Evolutionary conservation across 805 yeast species (phyloP).

Genomic region (Saccharomycopsis capsularis): DNA sequence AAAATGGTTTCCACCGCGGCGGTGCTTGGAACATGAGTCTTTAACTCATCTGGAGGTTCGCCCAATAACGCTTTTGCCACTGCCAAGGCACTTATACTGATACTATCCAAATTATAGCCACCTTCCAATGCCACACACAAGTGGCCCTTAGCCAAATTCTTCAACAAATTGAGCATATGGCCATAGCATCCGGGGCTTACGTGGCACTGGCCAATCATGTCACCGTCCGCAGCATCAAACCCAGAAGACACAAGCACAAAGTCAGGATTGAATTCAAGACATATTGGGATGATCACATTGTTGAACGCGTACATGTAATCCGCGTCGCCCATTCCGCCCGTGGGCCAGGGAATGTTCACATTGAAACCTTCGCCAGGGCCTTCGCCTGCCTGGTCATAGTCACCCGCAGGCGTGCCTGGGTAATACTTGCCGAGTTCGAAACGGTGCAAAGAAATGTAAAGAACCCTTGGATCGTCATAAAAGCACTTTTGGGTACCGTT

Average conservation of each 20-base stretch:
- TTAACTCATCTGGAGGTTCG: conserved; percentile 84
- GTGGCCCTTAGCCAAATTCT: conserved; percentile 82
- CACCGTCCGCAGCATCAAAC: conserved; percentile 98
- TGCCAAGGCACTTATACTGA: conserved; percentile 82
- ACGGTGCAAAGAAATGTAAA: conserved; percentile 87
- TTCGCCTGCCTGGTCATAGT: conserved; percentile 72
- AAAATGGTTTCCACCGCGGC: conserved; percentile 77
- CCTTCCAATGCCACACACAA: conserved; percentile 91
- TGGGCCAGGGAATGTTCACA: conserved; percentile 91
- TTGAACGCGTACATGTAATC: conserved; percentile 91
- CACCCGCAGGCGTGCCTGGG: conserved; percentile 89
- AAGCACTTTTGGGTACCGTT: conserved; percentile 97
- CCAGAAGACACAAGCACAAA: conserved; percentile 90
- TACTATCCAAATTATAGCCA: conserved; percentile 89
- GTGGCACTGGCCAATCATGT: conserved; percentile 92
- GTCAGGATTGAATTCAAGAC: conserved; percentile 87
- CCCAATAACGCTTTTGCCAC: conserved; percentile 89
- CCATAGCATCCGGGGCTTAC: conserved; percentile 95
- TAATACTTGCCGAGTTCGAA: conserved; percentile 88
- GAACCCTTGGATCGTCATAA: conserved; percentile 78
- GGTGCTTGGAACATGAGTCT: conserved; percentile 56
- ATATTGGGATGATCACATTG: conserved; percentile 79
- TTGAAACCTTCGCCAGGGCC: conserved; percentile 83
- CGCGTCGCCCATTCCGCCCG: conserved; percentile 88
- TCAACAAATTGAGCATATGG: conserved; percentile 88